Base-by-base conservation (phyloP, 495 filamentous ascomycete species). In the Oidiodendron maius region DNA sequence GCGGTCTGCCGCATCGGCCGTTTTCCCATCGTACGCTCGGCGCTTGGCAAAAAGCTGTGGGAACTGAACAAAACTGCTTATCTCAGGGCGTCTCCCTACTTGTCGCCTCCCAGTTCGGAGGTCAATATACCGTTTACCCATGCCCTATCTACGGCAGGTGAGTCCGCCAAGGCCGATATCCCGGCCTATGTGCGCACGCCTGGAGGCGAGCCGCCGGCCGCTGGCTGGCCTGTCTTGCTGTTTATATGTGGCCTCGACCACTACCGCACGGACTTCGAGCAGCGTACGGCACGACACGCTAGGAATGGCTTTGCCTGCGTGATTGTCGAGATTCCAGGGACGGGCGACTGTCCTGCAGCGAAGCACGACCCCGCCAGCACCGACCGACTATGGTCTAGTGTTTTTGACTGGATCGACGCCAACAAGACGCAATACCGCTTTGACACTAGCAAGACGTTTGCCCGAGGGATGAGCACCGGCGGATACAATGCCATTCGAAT, bases 401-500 rank as follows among this genome's bases (percentile, higher is more conserved):
- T 88, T 50, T 64, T 90, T 4, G 67, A 42, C 12, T 42, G 40
- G 40, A 22, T 42, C 3, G 5, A 42, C 9, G n/a, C n/a, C n/a
- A n/a, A n/a, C n/a, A n/a, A n/a, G n/a, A 4, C 11, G 20, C 40
- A 42, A 54, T 54, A 1, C 71, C 68, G 20, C 4, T 4, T 42
- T 15, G 15, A 42, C 10, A 20, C 6, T 4, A 42, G 25, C 4
- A 18, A 24, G 44, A 66, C 88, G 11, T 67, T 77, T 51, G 76
- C 74, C 26, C 89, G 84, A 85, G 83, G 80, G 0, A 71, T 87
- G 40, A 84, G 80, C 60, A 76, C 77, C 3, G 86, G 86, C 17
- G 86, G 86, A 0, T 88, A 83, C 66, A 87, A 89, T 61, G 84
- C 83, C 12, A 76, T 87, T 25, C 72, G 86, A 6, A 71, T 84